A percentile compares a stretch with the other conserved stretches of the same genome.
phyloP scores from a whole-genome alignment of 73 alveolate species.

The Paramecium caudatum region DNA sequence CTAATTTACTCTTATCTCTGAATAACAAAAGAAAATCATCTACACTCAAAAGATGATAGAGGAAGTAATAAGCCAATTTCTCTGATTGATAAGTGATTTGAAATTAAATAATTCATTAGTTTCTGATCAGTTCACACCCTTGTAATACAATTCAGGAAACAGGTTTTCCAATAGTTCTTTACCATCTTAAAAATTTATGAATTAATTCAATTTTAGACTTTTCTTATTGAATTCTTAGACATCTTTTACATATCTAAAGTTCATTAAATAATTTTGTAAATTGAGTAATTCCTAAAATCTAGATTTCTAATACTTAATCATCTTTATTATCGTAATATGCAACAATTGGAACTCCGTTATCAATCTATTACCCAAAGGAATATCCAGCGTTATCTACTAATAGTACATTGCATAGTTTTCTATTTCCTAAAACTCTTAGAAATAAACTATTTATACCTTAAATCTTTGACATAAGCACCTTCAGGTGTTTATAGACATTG shows the following conservation, averaged over 20 bases:
- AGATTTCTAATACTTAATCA: background rate
- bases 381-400: constrained; percentile 95
- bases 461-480: constrained; percentile 96
- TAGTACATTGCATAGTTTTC: constrained; percentile 88
- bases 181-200: background rate
- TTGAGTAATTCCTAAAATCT: background rate
- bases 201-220: constrained; percentile 10
- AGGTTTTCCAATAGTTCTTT: too few species aligned
- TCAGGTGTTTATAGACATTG: constrained; percentile 90
- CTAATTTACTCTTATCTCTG: too few species aligned
- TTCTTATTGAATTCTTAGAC: constrained; percentile 2
- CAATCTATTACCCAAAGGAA: constrained; percentile 91
- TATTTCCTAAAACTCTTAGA: constrained; percentile 87
- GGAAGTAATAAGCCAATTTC: too few species aligned
- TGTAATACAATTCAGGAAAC: too few species aligned
- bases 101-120: too few species aligned
- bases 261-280: constrained; percentile 12
- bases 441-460: constrained; percentile 56
- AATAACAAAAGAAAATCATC: too few species aligned
- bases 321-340: constrained; percentile 44
- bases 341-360: constrained; percentile 80
- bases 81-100: too few species aligned
- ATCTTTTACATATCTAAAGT: constrained; percentile 19
- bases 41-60: too few species aligned
- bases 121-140: too few species aligned